A percentile compares a stretch with the other conserved stretches of the same genome.
Evolutionary conservation across 331 rosid species (phyloP).

Genomic region (Acacia pycnantha): DNA sequence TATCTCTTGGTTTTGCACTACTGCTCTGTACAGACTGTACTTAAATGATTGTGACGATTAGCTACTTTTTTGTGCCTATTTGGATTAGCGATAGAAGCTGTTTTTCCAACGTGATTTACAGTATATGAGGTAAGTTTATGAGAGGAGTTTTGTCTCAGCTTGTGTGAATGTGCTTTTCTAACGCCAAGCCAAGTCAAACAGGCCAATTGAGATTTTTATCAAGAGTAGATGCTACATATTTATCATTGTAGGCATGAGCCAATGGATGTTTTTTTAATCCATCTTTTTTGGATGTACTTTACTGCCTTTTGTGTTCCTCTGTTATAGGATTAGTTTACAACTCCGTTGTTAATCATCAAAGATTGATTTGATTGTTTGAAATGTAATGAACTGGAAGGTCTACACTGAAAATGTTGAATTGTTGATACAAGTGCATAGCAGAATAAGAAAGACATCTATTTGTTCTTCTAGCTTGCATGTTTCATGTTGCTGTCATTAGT

Average conservation of each 20-base stretch:
- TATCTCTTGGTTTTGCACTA: constrained; percentile 17
- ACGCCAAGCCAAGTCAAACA: too few species aligned
- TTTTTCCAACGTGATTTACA: too few species aligned
- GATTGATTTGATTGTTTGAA: not conserved
- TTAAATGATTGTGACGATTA: constrained; percentile 14
- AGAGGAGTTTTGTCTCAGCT: too few species aligned
- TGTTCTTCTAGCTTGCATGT: constrained; percentile 2
- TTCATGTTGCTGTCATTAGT: constrained; percentile 12
- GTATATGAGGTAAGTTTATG: too few species aligned
- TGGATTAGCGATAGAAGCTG: too few species aligned
- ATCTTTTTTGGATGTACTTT: not conserved
- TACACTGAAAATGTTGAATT: not conserved
- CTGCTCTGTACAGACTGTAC: not conserved
- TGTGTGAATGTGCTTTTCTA: too few species aligned
- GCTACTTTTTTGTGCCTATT: not conserved
- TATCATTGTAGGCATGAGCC: not conserved
- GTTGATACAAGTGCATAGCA: not conserved
- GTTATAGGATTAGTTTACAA: constrained; percentile 7
- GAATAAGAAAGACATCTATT: constrained; percentile 1
- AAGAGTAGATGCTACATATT: not conserved
- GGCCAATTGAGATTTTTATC: not conserved
- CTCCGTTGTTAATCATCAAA: constrained; percentile 1
- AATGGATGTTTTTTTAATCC: constrained; percentile 4
- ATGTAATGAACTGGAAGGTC: not conserved
- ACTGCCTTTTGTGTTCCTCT: constrained; percentile 13